A percentile compares a stretch with the other conserved stretches of the same genome.
phyloP scores from a whole-genome alignment of 1,139 yeast genomes.

The Diutina ranongensis region DNA sequence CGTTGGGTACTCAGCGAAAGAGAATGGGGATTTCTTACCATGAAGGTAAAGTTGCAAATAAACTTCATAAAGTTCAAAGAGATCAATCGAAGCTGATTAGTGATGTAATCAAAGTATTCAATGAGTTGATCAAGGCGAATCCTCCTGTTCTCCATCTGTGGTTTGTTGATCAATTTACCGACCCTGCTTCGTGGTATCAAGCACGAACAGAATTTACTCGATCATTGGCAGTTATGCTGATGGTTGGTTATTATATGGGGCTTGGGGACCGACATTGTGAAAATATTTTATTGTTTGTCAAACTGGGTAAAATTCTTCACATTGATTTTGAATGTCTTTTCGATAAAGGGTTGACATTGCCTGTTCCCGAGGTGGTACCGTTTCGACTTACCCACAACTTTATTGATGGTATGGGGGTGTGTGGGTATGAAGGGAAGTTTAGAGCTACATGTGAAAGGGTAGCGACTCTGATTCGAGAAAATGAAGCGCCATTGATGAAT shows the following conservation, averaged over 20 bases:
- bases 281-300: slow-evolving; percentile 65
- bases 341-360: slow-evolving; percentile 65
- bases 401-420: slow-evolving; percentile 85
- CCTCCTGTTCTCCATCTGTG: slow-evolving; percentile 78
- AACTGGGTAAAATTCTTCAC: slow-evolving; percentile 73
- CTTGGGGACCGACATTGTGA: slow-evolving; percentile 96
- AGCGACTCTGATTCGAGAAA: slow-evolving; percentile 54
- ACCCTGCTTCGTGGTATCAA: slow-evolving; percentile 79
- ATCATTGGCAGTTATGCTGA: slow-evolving; percentile 92
- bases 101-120: slow-evolving; percentile 19
- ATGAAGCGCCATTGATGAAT: slow-evolving; percentile 86
- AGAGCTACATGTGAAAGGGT: slow-evolving; percentile 83
- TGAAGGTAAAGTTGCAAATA: slow-evolving; percentile 24
- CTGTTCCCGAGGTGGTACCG: slow-evolving; percentile 88
- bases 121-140: slow-evolving; percentile 25
- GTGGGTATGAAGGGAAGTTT: slow-evolving; percentile 86
- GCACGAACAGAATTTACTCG: slow-evolving; percentile 68
- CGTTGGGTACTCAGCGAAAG: slow-evolving; percentile 37
- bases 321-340: slow-evolving; percentile 96
- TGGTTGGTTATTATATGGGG: slow-evolving; percentile 85
- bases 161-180: slow-evolving; percentile 84
- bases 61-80: slow-evolving; percentile 23
- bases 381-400: slow-evolving; percentile 82
- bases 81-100: neutral
- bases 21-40: slow-evolving; percentile 22